Percentiles rank a stretch among this genome's conserved stretches.
Evolutionary conservation across 306 rosid genomes (phyloP).

Genomic region (Psophocarpus tetragonolobus): DNA sequence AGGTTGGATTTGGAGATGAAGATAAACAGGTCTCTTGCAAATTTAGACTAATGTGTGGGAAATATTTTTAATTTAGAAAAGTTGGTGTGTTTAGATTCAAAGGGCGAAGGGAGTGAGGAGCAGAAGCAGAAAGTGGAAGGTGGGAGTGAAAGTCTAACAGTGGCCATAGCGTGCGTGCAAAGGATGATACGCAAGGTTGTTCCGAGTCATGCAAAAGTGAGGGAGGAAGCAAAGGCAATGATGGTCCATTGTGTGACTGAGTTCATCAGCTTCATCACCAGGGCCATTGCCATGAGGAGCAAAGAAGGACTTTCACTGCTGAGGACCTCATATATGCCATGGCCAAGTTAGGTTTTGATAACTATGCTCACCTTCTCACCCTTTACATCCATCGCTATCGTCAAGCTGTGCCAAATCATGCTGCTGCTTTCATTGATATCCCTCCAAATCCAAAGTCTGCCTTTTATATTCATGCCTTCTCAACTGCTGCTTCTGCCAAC

Average conservation of each 20-base stretch:
- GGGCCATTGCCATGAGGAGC: constrained; percentile 54
- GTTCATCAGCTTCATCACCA: constrained; percentile 63
- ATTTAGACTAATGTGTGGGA: no score
- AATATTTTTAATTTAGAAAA: no score
- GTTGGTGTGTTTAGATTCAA: no score
- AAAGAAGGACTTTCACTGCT: constrained; percentile 50
- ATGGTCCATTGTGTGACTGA: constrained; percentile 54
- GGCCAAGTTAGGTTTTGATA: constrained; percentile 54
- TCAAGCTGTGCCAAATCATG: not conserved
- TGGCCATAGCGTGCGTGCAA: constrained; percentile 44
- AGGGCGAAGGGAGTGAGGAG: no score
- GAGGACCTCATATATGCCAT: constrained; percentile 59
- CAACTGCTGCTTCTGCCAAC: not conserved
- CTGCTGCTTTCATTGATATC: not conserved
- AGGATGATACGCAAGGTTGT: constrained; percentile 53
- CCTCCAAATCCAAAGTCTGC: not conserved
- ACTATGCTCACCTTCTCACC: constrained; percentile 41
- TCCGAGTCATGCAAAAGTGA: constrained; percentile 50
- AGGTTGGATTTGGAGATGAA: no score
- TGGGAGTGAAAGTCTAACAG: not conserved
- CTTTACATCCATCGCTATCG: constrained; percentile 42
- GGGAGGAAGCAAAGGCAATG: constrained; percentile 54
- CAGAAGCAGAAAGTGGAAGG: no score
- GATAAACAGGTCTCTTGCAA: no score
- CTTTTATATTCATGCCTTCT: not conserved